A percentile compares a stretch with the other conserved stretches of the same genome.
Evolutionary conservation across 2,329 filamentous ascomycete genomes (phyloP).

Genomic region (Camptophora hylomeconis): DNA sequence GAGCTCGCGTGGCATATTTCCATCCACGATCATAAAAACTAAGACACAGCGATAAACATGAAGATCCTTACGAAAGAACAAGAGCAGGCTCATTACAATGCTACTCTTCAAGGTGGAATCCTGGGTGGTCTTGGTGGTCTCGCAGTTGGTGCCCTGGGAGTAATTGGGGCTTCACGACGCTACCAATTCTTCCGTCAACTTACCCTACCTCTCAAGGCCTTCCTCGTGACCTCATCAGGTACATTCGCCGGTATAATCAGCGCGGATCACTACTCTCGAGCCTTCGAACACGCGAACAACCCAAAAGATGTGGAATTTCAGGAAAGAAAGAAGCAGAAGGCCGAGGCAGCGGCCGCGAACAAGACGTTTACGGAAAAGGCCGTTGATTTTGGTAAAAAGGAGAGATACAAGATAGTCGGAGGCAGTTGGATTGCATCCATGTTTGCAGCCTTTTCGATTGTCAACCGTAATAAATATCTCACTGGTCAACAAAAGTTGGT

Average conservation of each 20-base stretch:
- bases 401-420: slow-evolving; percentile 80
- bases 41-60: slow-evolving; percentile 43
- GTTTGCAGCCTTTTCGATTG: slow-evolving; percentile 58
- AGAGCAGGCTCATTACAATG: slow-evolving; percentile 71
- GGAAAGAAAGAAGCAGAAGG: slow-evolving; percentile 42
- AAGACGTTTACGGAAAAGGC: slow-evolving; percentile 49
- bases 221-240: slow-evolving; percentile 68
- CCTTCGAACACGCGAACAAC: slow-evolving; percentile 58
- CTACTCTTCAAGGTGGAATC: slow-evolving; percentile 62
- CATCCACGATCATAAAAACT: no score
- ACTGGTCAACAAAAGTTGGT: slow-evolving; percentile 74
- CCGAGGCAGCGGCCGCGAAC: slow-evolving; percentile 39
- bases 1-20: no score
- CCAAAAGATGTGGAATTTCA: slow-evolving; percentile 55
- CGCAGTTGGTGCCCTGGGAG: slow-evolving; percentile 51
- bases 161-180: slow-evolving; percentile 54
- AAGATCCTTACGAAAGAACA: slow-evolving; percentile 94
- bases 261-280: slow-evolving; percentile 62
- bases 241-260: slow-evolving; percentile 83
- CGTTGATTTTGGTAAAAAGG: slow-evolving; percentile 60
- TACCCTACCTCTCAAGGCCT: slow-evolving; percentile 79
- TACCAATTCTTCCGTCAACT: slow-evolving; percentile 68
- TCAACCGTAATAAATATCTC: slow-evolving; percentile 65
- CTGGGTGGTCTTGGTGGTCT: slow-evolving; percentile 60
- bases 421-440: slow-evolving; percentile 71